These are phyloP conservation scores for Kwoniella sp. DNA, from an alignment of 768 basidiomycete genomes.

Conservation along the genomic window DNA sequence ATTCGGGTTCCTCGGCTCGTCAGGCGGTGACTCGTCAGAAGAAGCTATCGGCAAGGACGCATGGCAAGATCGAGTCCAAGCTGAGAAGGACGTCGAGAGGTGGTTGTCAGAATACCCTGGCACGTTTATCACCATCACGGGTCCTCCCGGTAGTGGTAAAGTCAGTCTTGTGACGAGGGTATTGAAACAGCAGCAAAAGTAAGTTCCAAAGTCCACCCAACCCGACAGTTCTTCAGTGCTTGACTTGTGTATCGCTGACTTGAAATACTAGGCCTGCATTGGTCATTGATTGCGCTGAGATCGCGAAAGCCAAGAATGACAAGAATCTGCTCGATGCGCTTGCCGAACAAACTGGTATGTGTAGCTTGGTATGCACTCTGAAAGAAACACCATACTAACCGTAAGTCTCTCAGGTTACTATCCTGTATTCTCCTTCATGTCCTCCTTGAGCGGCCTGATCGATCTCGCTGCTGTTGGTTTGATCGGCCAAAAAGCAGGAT, in stretches of 20 bases:
- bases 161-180: slow-evolving; percentile 55
- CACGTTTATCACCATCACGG: slow-evolving; percentile 60
- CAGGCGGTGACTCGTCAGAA: slow-evolving; percentile 16
- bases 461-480: slow-evolving; percentile 90
- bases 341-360: slow-evolving; percentile 80
- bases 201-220: no score
- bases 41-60: slow-evolving; percentile 58
- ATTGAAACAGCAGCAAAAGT: slow-evolving; percentile 52
- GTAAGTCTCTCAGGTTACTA: slow-evolving; percentile 57
- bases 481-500: slow-evolving; percentile 95
- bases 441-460: slow-evolving; percentile 76
- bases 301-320: slow-evolving; percentile 67
- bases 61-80: slow-evolving; percentile 85
- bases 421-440: slow-evolving; percentile 83
- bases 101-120: slow-evolving; percentile 81
- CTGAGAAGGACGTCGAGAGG: slow-evolving; percentile 66
- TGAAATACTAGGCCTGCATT: slow-evolving; percentile 64
- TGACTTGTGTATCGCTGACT: not conserved
- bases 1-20: slow-evolving; percentile 33
- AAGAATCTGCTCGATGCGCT: slow-evolving; percentile 68
- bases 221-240: not conserved
- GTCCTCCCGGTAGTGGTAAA: slow-evolving; percentile 59
- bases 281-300: slow-evolving; percentile 78
- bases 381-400: not conserved
- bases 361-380: not conserved